These are phyloP conservation scores for Metschnikowia baotianmanensis DNA, from an alignment of 805 yeast genomes.

Conservation along the genomic window DNA sequence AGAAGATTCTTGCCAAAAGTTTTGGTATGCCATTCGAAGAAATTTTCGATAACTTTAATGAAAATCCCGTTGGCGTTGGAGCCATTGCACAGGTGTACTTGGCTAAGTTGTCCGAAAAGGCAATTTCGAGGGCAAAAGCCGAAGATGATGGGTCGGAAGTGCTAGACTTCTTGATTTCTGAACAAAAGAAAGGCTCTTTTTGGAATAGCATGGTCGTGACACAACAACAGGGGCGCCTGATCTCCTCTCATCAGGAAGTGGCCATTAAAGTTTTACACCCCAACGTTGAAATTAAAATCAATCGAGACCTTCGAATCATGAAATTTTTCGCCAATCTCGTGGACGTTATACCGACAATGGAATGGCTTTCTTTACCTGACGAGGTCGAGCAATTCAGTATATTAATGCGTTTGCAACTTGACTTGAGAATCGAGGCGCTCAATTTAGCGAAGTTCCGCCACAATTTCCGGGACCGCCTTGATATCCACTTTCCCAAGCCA, in stretches of 20 bases:
- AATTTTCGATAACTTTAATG: constrained; percentile 74
- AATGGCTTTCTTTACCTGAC: constrained; percentile 93
- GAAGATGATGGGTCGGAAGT: constrained; percentile 22
- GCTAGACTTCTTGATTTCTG: constrained; percentile 14
- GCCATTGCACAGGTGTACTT: constrained; percentile 96
- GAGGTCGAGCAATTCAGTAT: constrained; percentile 87
- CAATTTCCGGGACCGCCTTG: constrained; percentile 57
- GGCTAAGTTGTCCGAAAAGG: constrained; percentile 57
- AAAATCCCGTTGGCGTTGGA: constrained; percentile 89
- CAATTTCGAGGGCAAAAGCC: constrained; percentile 36
- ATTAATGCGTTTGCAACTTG: constrained; percentile 86
- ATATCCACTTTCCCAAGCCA: constrained; percentile 80
- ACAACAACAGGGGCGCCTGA: constrained; percentile 27
- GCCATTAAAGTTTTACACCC: constrained; percentile 96
- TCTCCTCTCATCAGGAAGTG: constrained; percentile 53
- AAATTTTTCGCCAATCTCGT: constrained; percentile 68
- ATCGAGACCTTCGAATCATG: constrained; percentile 85
- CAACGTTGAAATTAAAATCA: constrained; percentile 64
- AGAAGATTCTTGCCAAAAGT: constrained; percentile 53
- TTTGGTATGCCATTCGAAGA: constrained; percentile 66
- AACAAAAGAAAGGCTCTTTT: constrained; percentile 17
- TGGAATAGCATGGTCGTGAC: constrained; percentile 36
- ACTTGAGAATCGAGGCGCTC: constrained; percentile 83
- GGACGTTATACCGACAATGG: constrained; percentile 86
- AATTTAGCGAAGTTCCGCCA: constrained; percentile 70